Evolutionary conservation across 768 basidiomycete species (phyloP).

Genomic region (Termitomyces sp.): DNA sequence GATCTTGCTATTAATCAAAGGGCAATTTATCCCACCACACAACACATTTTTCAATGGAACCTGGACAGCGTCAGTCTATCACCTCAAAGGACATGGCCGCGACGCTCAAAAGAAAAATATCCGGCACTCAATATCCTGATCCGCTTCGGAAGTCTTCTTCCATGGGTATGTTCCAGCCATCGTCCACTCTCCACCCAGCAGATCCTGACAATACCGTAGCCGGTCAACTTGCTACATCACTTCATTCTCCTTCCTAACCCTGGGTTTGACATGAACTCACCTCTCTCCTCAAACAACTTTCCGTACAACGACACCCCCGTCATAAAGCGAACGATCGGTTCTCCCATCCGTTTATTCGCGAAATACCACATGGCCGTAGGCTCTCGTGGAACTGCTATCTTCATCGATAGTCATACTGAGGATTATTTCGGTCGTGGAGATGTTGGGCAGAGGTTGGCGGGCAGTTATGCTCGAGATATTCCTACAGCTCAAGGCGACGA

Average conservation of each 20-base stretch:
- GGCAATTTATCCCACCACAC: conserved; percentile 38
- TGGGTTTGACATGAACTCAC: conserved; percentile 22
- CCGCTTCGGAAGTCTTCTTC: conserved; percentile 55
- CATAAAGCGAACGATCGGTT: conserved; percentile 35
- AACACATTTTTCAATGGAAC: conserved; percentile 50
- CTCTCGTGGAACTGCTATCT: conserved; percentile 55
- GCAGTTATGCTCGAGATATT: conserved; percentile 18
- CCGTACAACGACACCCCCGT: conserved; percentile 41
- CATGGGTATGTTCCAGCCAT: conserved; percentile 36
- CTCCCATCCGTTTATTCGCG: conserved; percentile 55
- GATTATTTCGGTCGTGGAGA: conserved; percentile 39
- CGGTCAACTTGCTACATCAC: conserved; percentile 64
- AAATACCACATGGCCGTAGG: conserved; percentile 52
- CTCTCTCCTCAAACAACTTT: conserved; percentile 29
- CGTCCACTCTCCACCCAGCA: background rate
- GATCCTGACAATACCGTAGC: conserved; percentile 25
- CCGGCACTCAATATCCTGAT: conserved; percentile 46
- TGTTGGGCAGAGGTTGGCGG: conserved; percentile 57
- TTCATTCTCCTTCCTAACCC: conserved; percentile 46
- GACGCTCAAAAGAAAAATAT: conserved; percentile 5
- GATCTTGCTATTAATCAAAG: conserved; percentile 16
- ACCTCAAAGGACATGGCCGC: conserved; percentile 22
- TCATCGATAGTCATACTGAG: conserved; percentile 62
- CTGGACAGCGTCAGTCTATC: conserved; percentile 46
- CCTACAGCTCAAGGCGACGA: conserved; percentile 17